Conservation (phyloP, 352 stramenopile species). For the Pythium insidiosum region DNA sequence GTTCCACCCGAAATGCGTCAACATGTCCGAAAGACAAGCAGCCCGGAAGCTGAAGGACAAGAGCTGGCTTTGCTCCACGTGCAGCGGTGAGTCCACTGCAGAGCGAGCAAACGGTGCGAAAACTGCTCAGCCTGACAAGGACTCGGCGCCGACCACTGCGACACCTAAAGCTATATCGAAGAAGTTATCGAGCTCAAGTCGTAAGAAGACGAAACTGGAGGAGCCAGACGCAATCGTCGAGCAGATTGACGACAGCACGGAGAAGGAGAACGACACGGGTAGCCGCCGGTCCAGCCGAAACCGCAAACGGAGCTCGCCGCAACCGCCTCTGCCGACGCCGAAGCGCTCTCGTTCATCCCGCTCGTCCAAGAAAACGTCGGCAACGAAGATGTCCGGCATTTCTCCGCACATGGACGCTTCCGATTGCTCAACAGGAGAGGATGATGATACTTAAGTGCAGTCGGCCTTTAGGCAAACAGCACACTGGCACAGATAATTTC, state of each 20-base stretch:
- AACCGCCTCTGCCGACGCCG: not conserved
- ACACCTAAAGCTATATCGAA: slow-evolving; percentile 1
- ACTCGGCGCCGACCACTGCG: not conserved
- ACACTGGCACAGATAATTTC: too few species aligned
- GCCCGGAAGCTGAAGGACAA: slow-evolving; percentile 43
- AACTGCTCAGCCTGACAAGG: too few species aligned
- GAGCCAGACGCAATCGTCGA: too few species aligned
- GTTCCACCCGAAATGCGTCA: slow-evolving; percentile 77
- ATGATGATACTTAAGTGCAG: too few species aligned
- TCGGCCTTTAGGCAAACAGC: too few species aligned
- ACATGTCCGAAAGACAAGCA: slow-evolving; percentile 68
- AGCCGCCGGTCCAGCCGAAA: not conserved
- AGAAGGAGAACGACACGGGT: not conserved
- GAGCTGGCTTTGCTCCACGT: slow-evolving; percentile 27
- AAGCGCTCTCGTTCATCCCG: not conserved
- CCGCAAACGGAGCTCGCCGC: not conserved
- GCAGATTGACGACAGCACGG: not conserved
- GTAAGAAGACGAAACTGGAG: not conserved
- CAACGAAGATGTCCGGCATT: not conserved
- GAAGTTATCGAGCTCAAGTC: not conserved
- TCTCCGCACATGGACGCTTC: not conserved
- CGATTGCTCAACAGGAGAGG: not conserved
- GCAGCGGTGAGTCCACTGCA: slow-evolving; percentile 10
- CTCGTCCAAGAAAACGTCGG: too few species aligned
- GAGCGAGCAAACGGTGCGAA: too few species aligned